These are phyloP conservation scores for Psilocybe mexicana DNA, from an alignment of 1,284 basidiomycete genomes.

Conservation along the genomic window DNA sequence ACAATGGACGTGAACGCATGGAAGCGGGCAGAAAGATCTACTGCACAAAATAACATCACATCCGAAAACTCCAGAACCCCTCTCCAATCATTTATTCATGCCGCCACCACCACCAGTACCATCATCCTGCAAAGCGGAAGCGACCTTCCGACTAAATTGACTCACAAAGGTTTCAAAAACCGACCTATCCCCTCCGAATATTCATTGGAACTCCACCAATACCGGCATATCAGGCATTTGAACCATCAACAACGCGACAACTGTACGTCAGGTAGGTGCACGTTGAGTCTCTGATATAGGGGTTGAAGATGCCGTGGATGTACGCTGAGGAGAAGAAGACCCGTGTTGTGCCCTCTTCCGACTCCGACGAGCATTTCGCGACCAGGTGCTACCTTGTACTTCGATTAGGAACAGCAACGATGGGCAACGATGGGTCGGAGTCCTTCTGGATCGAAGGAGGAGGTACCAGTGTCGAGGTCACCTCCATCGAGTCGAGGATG, in stretches of 20 bases:
- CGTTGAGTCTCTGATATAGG: too few relatives aligned
- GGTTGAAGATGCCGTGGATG: too few relatives aligned
- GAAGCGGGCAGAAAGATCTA: too few relatives aligned
- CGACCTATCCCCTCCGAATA: slow-evolving; percentile 57
- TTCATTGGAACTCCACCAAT: slow-evolving; percentile 57
- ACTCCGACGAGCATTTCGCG: slow-evolving; percentile 63
- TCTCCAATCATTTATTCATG: too few relatives aligned
- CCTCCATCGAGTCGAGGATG: slow-evolving; percentile 36
- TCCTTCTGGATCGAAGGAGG: too few relatives aligned
- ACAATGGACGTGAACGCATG: too few relatives aligned
- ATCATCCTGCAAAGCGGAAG: background rate
- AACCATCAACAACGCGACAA: slow-evolving; percentile 1
- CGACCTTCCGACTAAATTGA: slow-evolving; percentile 31
- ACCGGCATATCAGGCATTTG: background rate
- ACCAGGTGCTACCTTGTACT: slow-evolving; percentile 70
- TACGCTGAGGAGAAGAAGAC: background rate
- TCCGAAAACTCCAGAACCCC: too few relatives aligned
- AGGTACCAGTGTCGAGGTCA: background rate
- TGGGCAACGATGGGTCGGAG: too few relatives aligned
- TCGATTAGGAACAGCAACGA: slow-evolving; percentile 30
- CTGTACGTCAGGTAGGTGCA: slow-evolving; percentile 11
- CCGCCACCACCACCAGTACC: too few relatives aligned
- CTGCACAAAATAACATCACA: too few relatives aligned
- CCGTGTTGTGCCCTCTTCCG: background rate
- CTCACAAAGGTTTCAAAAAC: slow-evolving; percentile 66